Conservation (phyloP, 2,329 filamentous ascomycete species). For the Colletotrichum gloeosporioides region DNA sequence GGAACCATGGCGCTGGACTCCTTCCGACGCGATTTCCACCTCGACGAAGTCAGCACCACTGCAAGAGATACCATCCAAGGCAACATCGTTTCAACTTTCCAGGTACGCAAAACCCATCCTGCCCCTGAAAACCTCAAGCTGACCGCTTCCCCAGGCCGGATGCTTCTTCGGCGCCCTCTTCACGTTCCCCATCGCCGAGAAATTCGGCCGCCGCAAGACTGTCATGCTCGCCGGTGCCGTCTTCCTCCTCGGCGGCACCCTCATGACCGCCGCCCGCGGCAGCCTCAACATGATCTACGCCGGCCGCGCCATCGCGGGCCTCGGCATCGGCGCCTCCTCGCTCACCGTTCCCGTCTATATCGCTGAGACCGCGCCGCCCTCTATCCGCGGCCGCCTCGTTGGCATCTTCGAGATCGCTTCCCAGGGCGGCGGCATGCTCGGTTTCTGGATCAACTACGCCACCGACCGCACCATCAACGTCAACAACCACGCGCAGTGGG, state of each 20-base stretch:
- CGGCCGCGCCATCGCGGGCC: constrained; percentile 55
- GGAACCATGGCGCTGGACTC: constrained; percentile 43
- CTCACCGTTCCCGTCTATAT: constrained; percentile 52
- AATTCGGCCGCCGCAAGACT: constrained; percentile 49
- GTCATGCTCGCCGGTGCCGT: constrained; percentile 48
- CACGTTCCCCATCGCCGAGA: constrained; percentile 52
- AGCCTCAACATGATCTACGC: constrained; percentile 45
- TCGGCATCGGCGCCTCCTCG: constrained; percentile 57
- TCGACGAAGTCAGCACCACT: constrained; percentile 27
- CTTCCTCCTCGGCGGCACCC: constrained; percentile 41
- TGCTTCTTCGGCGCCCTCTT: constrained; percentile 45
- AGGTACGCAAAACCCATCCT: neutral
- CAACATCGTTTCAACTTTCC: constrained; percentile 30
- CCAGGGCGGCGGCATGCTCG: constrained; percentile 50
- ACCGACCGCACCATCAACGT: constrained; percentile 22
- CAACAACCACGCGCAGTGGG: constrained; percentile 37
- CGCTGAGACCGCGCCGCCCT: constrained; percentile 49
- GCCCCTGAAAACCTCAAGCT: neutral
- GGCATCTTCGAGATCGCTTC: constrained; percentile 58
- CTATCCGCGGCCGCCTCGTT: constrained; percentile 55
- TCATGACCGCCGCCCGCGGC: constrained; percentile 39
- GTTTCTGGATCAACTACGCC: constrained; percentile 44
- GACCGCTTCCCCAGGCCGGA: constrained; percentile 37
- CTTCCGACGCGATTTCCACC: constrained; percentile 39
- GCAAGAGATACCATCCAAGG: constrained; percentile 37